Percentiles rank a stretch among this genome's conserved stretches.
Conservation (phyloP, 2,329 filamentous ascomycete species). For the Fusarium veterinarium region DNA sequence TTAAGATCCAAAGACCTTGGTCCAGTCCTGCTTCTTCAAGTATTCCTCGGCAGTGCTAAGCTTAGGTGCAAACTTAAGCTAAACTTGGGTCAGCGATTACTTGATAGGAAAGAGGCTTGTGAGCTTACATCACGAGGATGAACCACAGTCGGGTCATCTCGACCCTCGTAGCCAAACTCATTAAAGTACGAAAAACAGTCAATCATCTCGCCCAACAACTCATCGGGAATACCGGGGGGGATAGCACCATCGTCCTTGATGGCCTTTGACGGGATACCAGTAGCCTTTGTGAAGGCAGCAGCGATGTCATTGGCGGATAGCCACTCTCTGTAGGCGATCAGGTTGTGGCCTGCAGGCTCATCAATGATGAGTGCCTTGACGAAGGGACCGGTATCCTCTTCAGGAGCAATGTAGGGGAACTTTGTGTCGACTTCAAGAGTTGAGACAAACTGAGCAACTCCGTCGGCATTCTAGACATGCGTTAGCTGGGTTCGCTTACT, state of each 20-base stretch:
- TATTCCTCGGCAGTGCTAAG: constrained; percentile 14
- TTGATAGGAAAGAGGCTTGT: accelerated
- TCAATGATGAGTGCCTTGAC: constrained; percentile 37
- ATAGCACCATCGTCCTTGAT: background rate
- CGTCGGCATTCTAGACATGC: constrained; percentile 20
- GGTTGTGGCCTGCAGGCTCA: constrained; percentile 33
- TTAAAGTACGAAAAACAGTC: constrained; percentile 26
- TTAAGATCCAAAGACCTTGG: constrained; percentile 9
- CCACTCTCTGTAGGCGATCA: constrained; percentile 42
- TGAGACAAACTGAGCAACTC: constrained; percentile 33
- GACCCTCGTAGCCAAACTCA: constrained; percentile 31
- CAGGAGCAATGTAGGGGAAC: constrained; percentile 39
- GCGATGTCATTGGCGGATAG: constrained; percentile 32
- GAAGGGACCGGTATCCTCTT: constrained; percentile 42
- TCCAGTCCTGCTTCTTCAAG: constrained; percentile 31
- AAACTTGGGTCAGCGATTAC: background rate
- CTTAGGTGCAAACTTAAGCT: constrained; percentile 9
- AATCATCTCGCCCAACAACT: constrained; percentile 8
- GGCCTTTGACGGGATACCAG: constrained; percentile 7
- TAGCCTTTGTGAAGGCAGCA: constrained; percentile 29
- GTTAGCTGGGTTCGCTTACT: background rate
- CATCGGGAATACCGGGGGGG: background rate
- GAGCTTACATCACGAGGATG: constrained; percentile 24
- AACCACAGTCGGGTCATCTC: constrained; percentile 23
- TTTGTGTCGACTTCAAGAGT: constrained; percentile 25